Evolutionary conservation across 805 yeast species (phyloP).

Genomic region (Metschnikowia similis): DNA sequence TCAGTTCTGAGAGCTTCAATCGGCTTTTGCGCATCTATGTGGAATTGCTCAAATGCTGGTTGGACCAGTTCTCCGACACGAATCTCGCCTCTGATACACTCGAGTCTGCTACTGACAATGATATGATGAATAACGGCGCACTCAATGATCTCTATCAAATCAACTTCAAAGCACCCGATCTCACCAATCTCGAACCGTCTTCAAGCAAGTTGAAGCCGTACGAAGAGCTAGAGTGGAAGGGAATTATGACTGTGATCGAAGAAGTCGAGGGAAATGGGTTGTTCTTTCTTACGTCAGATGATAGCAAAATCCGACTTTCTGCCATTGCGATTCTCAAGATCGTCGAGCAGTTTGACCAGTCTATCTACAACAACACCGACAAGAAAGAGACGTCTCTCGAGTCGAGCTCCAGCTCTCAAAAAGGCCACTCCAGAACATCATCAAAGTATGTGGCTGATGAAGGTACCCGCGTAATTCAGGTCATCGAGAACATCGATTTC

Average conservation of each 20-base stretch:
- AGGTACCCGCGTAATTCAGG: conserved; percentile 72
- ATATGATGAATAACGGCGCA: conserved; percentile 33
- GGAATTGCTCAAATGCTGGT: conserved; percentile 79
- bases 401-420: conserved; percentile 11
- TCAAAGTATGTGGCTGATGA: conserved; percentile 75
- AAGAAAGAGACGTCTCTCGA: conserved; percentile 18
- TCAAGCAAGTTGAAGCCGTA: conserved; percentile 25
- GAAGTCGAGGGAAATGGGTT: conserved; percentile 95
- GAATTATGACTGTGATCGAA: conserved; percentile 79
- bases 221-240: conserved; percentile 72
- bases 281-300: conserved; percentile 87
- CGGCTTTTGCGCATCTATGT: conserved; percentile 65
- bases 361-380: conserved; percentile 53
- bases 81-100: conserved; percentile 20
- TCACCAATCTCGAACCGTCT: conserved; percentile 16
- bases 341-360: conserved; percentile 85
- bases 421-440: conserved; percentile 51
- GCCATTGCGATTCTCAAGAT: conserved; percentile 74
- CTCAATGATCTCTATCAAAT: conserved; percentile 43
- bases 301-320: conserved; percentile 63
- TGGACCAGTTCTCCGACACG: conserved; percentile 50
- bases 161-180: conserved; percentile 39
- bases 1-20: conserved; percentile 59
- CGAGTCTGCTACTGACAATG: conserved; percentile 27
- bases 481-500: conserved; percentile 68